Evolutionary conservation across 225 moss, liverwort and hornwort species (phyloP).

Genomic region (Asterella californica): DNA sequence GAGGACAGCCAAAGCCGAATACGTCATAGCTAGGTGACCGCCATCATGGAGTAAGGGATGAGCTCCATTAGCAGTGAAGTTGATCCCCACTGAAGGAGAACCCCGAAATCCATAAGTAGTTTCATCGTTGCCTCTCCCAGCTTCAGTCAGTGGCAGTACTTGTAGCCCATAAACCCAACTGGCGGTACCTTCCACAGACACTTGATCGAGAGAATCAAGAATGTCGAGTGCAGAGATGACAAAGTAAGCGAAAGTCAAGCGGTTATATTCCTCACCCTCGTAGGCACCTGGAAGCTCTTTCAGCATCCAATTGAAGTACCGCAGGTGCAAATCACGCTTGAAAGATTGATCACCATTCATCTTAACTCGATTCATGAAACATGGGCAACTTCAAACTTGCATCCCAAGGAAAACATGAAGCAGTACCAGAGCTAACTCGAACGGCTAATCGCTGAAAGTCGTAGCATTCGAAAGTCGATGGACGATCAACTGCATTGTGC

Average conservation of each 20-base stretch:
- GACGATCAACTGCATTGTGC: background rate
- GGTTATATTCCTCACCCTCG: constrained; percentile 56
- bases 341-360: constrained; percentile 23
- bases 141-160: constrained; percentile 65
- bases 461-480: background rate
- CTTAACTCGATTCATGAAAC: background rate
- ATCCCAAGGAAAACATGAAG: background rate
- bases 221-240: constrained; percentile 86
- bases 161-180: constrained; percentile 92
- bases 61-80: constrained; percentile 53
- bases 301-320: constrained; percentile 65
- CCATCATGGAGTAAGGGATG: constrained; percentile 68
- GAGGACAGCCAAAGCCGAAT: constrained; percentile 85
- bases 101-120: constrained; percentile 82
- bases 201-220: constrained; percentile 70
- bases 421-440: background rate
- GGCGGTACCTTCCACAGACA: constrained; percentile 61
- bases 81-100: constrained; percentile 62
- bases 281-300: constrained; percentile 64
- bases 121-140: constrained; percentile 5
- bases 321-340: constrained; percentile 46
- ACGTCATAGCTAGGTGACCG: constrained; percentile 89
- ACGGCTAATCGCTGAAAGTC: background rate
- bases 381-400: background rate
- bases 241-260: constrained; percentile 81